These are phyloP conservation scores for Beta macrorhiza DNA, from an alignment of 179 eudicot species.

Conservation along the genomic window DNA sequence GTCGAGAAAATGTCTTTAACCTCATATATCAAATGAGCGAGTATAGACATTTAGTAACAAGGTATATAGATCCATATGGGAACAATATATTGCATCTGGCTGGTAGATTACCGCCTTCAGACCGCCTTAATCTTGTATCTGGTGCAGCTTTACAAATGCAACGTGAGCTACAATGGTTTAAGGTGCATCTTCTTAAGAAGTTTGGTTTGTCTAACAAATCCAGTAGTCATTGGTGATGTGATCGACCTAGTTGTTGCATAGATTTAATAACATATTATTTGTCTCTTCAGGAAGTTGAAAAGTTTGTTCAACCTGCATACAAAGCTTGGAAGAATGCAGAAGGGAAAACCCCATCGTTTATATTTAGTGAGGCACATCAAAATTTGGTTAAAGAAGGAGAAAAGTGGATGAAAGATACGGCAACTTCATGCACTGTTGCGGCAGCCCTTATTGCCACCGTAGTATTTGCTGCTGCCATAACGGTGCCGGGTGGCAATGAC, in stretches of 20 bases:
- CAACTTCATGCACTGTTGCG: conserved; percentile 38
- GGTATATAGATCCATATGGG: conserved; percentile 18
- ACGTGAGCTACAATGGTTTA: conserved; percentile 43
- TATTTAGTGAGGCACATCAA: conserved; percentile 41
- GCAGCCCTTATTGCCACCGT: conserved; percentile 45
- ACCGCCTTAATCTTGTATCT: conserved; percentile 32
- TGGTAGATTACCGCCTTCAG: conserved; percentile 33
- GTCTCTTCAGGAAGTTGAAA: conserved; percentile 36
- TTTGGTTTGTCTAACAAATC: background rate
- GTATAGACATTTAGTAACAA: conserved; percentile 20
- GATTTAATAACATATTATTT: too few species aligned
- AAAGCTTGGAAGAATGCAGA: conserved; percentile 26
- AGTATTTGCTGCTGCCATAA: conserved; percentile 39
- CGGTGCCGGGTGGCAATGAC: conserved; percentile 43
- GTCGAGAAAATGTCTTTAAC: conserved; percentile 38
- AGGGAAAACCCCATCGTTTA: conserved; percentile 36
- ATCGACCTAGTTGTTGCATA: too few species aligned
- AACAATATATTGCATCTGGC: conserved; percentile 40
- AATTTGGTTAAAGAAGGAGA: conserved; percentile 36
- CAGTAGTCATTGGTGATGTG: too few species aligned
- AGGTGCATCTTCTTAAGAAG: conserved; percentile 23
- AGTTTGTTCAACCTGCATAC: conserved; percentile 28
- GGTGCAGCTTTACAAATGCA: conserved; percentile 46
- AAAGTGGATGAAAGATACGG: conserved; percentile 46
- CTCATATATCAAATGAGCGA: conserved; percentile 34